Conservation (phyloP, 441 rosid genomes). For the Isatis lusitanica region DNA sequence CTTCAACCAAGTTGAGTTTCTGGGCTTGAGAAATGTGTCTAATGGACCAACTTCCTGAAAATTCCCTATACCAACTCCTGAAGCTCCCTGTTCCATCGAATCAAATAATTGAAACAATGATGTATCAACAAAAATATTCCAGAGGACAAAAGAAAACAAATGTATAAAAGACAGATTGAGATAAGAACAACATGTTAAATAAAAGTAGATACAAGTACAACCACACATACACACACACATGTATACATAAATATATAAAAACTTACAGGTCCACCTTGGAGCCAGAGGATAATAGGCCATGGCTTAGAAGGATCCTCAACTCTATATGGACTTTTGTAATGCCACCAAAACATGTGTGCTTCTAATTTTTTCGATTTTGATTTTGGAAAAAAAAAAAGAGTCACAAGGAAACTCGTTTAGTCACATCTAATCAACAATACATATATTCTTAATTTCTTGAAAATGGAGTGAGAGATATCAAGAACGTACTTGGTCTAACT, state of each 20-base stretch:
- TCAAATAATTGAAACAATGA: conserved; percentile 5
- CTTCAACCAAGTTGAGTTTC: conserved; percentile 81
- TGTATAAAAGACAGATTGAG: conserved; percentile 7
- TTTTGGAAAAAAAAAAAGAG: neutral
- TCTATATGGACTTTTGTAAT: conserved; percentile 77
- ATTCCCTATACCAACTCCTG: conserved; percentile 89
- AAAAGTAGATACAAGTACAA: neutral
- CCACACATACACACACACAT: neutral
- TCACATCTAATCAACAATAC: neutral
- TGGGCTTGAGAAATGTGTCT: conserved; percentile 55
- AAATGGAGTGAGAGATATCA: neutral
- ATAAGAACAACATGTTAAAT: neutral
- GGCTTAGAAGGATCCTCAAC: conserved; percentile 75
- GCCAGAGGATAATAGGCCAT: conserved; percentile 92
- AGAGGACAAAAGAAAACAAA: neutral
- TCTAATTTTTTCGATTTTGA: conserved; percentile 40
- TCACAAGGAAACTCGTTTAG: conserved; percentile 15
- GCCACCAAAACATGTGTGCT: conserved; percentile 98
- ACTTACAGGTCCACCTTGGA: conserved; percentile 96
- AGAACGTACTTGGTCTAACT: conserved; percentile 80
- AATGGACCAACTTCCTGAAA: conserved; percentile 87
- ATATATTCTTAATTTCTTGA: neutral
- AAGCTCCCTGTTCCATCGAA: conserved; percentile 65
- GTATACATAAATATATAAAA: neutral
- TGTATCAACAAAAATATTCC: neutral